Evolutionary conservation across 306 rosid species (phyloP).

Genomic region (Neltuma alba): DNA sequence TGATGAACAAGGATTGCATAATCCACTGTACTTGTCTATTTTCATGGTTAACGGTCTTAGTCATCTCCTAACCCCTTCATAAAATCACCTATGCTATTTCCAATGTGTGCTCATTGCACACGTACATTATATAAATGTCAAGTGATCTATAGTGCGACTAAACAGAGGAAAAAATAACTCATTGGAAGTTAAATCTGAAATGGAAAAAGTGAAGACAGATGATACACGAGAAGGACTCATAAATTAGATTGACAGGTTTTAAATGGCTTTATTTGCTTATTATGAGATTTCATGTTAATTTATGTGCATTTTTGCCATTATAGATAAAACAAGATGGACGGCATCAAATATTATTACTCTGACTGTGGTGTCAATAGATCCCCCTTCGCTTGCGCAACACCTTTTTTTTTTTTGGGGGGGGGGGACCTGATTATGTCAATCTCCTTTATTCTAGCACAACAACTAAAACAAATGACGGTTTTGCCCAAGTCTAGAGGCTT

Average conservation of each 20-base stretch:
- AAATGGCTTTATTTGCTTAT: neutral
- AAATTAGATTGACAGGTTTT: neutral
- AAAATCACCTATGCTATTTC: neutral
- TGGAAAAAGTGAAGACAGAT: neutral
- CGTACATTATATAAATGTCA: neutral
- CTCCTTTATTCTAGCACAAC: too few relatives aligned
- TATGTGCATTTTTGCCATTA: neutral
- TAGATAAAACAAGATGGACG: neutral
- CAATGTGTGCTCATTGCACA: neutral
- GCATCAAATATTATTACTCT: neutral
- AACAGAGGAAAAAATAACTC: neutral
- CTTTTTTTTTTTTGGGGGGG: too few relatives aligned
- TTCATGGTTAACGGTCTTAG: neutral
- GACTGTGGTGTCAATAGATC: too few relatives aligned
- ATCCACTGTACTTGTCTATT: neutral
- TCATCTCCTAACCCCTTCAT: neutral
- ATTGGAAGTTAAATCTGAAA: neutral
- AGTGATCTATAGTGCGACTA: neutral
- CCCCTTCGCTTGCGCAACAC: too few relatives aligned
- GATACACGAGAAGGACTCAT: neutral
- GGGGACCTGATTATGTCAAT: too few relatives aligned
- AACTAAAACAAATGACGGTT: too few relatives aligned
- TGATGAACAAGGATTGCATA: neutral
- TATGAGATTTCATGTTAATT: too few relatives aligned
- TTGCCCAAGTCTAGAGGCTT: too few relatives aligned